These are phyloP conservation scores for Fragaria nilgerrensis DNA, from an alignment of 306 rosid species.

Conservation along the genomic window DNA sequence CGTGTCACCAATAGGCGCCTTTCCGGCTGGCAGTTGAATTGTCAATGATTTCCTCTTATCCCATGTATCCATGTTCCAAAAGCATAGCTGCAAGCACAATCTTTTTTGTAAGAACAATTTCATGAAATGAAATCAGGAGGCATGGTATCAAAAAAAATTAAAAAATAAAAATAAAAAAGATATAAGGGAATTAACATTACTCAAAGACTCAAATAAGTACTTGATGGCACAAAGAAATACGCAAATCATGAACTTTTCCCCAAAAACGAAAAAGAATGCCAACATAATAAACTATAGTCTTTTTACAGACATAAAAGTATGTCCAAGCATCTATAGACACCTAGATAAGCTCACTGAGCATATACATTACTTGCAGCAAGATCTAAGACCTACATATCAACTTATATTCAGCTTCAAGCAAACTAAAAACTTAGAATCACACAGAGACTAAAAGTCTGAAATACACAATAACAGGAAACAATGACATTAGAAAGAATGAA, in stretches of 20 bases:
- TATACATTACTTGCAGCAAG: background rate
- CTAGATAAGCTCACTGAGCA: background rate
- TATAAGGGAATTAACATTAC: background rate
- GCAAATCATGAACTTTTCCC: background rate
- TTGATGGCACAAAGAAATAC: background rate
- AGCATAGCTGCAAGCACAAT: constrained; percentile 39
- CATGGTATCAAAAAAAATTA: background rate
- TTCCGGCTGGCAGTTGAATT: constrained; percentile 46
- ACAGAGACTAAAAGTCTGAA: background rate
- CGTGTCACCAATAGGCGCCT: constrained; percentile 58
- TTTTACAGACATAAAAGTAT: background rate
- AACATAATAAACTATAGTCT: background rate
- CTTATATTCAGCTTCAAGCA: constrained; percentile 6
- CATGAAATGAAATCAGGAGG: background rate
- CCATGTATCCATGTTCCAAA: constrained; percentile 59
- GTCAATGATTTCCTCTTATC: constrained; percentile 45
- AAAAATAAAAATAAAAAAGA: background rate
- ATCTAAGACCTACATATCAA: background rate
- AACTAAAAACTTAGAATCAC: background rate
- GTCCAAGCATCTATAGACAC: background rate
- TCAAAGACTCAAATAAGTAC: background rate
- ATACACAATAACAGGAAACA: background rate
- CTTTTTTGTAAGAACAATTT: background rate
- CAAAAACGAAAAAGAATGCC: background rate
- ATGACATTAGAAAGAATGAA: background rate